Evolutionary conservation across 23 red algal genomes (phyloP).

Genomic region (Gracilaria caudata): DNA sequence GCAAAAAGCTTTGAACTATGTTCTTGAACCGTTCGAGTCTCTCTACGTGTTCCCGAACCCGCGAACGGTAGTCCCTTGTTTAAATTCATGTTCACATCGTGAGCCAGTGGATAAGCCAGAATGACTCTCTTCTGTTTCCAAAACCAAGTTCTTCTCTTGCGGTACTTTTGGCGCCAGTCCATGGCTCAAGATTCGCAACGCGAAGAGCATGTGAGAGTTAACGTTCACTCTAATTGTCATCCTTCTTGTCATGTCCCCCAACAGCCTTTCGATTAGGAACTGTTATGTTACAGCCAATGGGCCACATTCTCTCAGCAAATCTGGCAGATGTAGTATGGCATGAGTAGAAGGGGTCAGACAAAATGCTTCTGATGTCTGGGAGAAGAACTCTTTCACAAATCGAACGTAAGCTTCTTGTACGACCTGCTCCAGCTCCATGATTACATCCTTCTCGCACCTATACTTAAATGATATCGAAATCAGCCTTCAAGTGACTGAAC

Average conservation of each 20-base stretch:
- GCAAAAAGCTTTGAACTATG: too few species aligned
- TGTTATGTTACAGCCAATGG: neutral
- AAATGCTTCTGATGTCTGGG: neutral
- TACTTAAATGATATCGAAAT: neutral
- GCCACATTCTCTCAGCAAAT: constrained; percentile 1
- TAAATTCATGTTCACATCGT: too few species aligned
- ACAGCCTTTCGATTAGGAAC: neutral
- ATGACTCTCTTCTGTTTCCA: too few species aligned
- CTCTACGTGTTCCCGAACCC: neutral
- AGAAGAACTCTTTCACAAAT: neutral
- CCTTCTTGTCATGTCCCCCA: neutral
- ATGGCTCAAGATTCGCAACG: too few species aligned
- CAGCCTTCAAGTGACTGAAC: neutral
- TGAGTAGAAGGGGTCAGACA: constrained; percentile 11
- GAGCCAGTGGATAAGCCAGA: too few species aligned
- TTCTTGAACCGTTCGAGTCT: too few species aligned
- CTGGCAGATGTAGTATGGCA: constrained; percentile 11
- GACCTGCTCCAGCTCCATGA: neutral
- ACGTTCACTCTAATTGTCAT: neutral
- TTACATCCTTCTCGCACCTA: neutral
- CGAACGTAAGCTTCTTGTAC: neutral
- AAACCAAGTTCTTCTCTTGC: too few species aligned
- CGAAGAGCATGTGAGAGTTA: neutral
- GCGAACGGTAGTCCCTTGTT: neutral
- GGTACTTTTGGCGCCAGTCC: neutral